Conservation (phyloP, 83 land plant genomes). For the Picea abies region DNA sequence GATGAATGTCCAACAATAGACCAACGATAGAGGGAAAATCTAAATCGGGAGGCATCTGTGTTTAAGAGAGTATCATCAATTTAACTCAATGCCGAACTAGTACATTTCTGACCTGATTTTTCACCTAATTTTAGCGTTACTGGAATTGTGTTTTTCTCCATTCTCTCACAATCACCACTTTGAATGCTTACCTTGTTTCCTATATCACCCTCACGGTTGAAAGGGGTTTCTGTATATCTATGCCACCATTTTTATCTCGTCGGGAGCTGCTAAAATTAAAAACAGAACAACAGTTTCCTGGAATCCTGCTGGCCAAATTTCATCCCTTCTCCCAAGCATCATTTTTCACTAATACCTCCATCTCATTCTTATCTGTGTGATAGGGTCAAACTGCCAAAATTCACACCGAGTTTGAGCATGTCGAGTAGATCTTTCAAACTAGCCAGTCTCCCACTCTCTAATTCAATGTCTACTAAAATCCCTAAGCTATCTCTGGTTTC, state of each 20-base stretch:
- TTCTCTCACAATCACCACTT: slow-evolving; percentile 6
- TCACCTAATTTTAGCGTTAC: too few relatives aligned
- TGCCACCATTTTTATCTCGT: background rate
- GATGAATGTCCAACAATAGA: slow-evolving; percentile 3
- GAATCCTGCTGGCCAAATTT: background rate
- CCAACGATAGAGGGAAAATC: background rate
- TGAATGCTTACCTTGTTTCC: background rate
- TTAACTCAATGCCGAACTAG: too few relatives aligned
- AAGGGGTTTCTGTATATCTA: slow-evolving; percentile 1
- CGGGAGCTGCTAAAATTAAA: slow-evolving; percentile 24
- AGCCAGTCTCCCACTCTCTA: background rate
- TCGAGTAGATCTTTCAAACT: too few relatives aligned
- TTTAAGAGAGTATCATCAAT: background rate
- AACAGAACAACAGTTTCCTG: background rate
- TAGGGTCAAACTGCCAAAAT: too few relatives aligned
- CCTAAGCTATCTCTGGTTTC: background rate
- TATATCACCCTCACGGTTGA: background rate
- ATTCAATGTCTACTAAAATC: background rate
- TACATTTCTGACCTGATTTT: too few relatives aligned
- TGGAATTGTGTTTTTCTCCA: background rate
- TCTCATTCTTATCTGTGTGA: too few relatives aligned
- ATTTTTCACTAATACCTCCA: background rate
- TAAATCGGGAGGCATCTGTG: background rate
- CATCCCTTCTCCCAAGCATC: slow-evolving; percentile 8
- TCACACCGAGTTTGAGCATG: too few relatives aligned